These are phyloP conservation scores for Pachyrhizus erosus DNA, from an alignment of 306 rosid species.

Conservation along the genomic window DNA sequence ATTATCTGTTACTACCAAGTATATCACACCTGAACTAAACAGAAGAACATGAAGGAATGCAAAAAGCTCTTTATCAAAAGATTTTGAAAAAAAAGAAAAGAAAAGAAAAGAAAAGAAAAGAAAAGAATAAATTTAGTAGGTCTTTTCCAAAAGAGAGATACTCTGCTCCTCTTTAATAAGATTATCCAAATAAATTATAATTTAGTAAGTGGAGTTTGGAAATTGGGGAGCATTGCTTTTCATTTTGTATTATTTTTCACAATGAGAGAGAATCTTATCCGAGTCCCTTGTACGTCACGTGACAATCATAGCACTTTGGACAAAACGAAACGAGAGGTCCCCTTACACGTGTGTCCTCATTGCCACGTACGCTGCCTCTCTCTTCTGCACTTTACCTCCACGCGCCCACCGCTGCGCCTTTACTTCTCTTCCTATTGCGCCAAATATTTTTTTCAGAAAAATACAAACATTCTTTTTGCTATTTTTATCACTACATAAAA, in stretches of 20 bases:
- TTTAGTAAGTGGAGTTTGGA: background rate
- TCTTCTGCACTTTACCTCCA: background rate
- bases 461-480: background rate
- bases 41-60: background rate
- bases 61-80: too few relatives aligned
- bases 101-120: too few relatives aligned
- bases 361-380: background rate
- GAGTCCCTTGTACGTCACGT: constrained; percentile 14
- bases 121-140: too few relatives aligned
- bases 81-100: too few relatives aligned
- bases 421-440: background rate
- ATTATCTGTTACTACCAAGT: background rate
- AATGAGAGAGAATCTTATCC: background rate
- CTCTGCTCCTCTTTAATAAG: background rate
- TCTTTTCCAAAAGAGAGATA: background rate
- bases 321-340: background rate
- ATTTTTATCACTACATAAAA: too few relatives aligned
- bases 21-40: background rate
- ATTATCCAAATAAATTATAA: background rate
- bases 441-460: background rate
- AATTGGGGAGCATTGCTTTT: background rate
- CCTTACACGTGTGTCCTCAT: constrained; percentile 22
- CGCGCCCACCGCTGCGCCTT: constrained; percentile 15
- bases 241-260: background rate
- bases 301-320: constrained; percentile 23